These are phyloP conservation scores for Datura wrightii DNA, from an alignment of 257 asterid genomes.

Conservation along the genomic window DNA sequence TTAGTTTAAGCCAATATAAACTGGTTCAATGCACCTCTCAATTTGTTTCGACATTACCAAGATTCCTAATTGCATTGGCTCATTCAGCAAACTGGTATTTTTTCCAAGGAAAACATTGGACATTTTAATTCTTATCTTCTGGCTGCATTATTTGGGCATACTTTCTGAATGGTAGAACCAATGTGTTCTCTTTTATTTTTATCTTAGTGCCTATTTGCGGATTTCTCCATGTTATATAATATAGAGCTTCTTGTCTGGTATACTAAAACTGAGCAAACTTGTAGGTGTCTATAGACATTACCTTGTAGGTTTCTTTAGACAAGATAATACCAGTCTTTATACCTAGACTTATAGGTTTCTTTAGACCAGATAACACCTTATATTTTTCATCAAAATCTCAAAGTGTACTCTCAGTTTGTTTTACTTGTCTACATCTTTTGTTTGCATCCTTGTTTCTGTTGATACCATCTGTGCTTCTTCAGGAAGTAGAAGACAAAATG, in stretches of 20 bases:
- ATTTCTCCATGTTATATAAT: background rate
- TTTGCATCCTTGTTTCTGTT: slow-evolving; percentile 26
- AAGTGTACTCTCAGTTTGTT: background rate
- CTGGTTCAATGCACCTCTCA: background rate
- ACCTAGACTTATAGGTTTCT: background rate
- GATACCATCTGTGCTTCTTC: slow-evolving; percentile 41
- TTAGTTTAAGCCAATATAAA: background rate
- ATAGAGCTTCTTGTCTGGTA: background rate
- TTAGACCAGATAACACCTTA: background rate
- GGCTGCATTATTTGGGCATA: background rate
- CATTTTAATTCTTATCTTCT: slow-evolving; percentile 6
- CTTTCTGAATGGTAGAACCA: slow-evolving; percentile 1
- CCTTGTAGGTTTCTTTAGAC: background rate
- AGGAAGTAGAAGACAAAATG: slow-evolving; percentile 91
- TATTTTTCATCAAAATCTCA: background rate
- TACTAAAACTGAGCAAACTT: background rate
- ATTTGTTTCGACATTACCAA: slow-evolving; percentile 15
- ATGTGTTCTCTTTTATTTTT: background rate
- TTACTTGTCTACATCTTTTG: background rate
- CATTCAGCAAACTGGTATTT: background rate
- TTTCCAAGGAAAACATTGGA: background rate
- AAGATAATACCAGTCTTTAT: background rate
- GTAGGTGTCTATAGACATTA: background rate
- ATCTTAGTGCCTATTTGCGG: background rate
- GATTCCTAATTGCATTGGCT: background rate